Evolutionary conservation across 2,329 filamentous ascomycete genomes (phyloP).

Genomic region (Arthrobotrys conoides): DNA sequence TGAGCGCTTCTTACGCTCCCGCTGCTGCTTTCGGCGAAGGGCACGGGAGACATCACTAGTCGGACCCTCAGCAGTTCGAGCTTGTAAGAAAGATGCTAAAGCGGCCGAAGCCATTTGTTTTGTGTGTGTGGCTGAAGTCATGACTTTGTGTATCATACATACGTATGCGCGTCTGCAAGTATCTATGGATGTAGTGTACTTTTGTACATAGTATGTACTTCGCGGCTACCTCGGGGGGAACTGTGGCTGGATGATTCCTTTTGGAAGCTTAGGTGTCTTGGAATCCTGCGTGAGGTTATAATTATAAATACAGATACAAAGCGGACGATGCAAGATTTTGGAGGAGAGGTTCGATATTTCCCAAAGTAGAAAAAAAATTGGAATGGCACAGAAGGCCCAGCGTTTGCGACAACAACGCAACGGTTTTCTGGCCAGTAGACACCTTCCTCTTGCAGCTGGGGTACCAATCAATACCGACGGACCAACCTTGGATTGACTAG

Average conservation of each 20-base stretch:
- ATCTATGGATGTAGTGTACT: too few relatives aligned
- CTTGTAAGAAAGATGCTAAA: constrained; percentile 41
- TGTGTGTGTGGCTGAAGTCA: constrained; percentile 50
- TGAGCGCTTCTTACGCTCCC: constrained; percentile 45
- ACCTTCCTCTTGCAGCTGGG: constrained; percentile 12
- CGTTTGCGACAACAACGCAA: constrained; percentile 10
- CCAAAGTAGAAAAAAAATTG: constrained; percentile 33
- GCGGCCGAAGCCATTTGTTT: constrained; percentile 47
- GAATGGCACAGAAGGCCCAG: background rate
- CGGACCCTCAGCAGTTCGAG: constrained; percentile 46
- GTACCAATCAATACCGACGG: constrained; percentile 2
- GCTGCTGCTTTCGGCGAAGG: constrained; percentile 53
- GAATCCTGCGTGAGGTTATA: constrained; percentile 12
- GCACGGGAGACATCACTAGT: constrained; percentile 50
- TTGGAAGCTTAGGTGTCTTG: constrained; percentile 26
- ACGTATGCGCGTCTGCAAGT: background rate
- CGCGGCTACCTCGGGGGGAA: background rate
- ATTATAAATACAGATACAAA: constrained; percentile 39
- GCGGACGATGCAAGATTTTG: background rate
- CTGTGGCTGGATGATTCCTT: constrained; percentile 18
- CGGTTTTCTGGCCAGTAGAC: background rate
- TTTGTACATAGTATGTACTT: background rate
- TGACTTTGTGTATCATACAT: constrained; percentile 12
- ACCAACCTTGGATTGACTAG: constrained; percentile 24
- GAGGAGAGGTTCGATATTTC: constrained; percentile 34